These are phyloP conservation scores for Aspergillus luchuensis DNA, from an alignment of 2,329 filamentous ascomycete species.

Conservation along the genomic window DNA sequence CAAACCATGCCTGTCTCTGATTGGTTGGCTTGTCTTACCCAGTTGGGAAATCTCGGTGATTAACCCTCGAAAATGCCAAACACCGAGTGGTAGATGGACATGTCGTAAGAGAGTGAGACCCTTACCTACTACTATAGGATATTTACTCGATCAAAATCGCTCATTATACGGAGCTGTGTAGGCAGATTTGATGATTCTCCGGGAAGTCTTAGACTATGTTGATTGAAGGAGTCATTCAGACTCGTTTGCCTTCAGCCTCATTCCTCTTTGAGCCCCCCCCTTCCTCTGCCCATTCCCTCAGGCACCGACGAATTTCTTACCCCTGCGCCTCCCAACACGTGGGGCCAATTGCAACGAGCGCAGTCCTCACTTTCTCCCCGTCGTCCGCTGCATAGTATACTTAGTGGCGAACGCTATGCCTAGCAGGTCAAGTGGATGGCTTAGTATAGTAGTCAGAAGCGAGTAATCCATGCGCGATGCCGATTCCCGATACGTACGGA, in stretches of 20 bases:
- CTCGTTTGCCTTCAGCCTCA: neutral
- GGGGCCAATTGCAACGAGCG: constrained; percentile 14
- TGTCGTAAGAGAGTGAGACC: neutral
- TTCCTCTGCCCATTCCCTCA: neutral
- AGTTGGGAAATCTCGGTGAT: neutral
- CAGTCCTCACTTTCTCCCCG: constrained; percentile 9
- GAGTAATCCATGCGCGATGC: neutral
- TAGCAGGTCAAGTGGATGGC: neutral
- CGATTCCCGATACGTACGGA: neutral
- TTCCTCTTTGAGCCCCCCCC: neutral
- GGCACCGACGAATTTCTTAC: constrained; percentile 3
- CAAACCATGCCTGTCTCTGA: neutral
- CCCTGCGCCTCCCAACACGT: constrained; percentile 17
- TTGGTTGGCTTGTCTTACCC: neutral
- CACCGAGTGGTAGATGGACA: neutral
- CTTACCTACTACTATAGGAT: neutral
- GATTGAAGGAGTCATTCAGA: neutral
- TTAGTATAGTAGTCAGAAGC: neutral
- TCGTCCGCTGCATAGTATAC: neutral
- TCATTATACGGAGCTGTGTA: neutral
- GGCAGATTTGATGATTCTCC: neutral
- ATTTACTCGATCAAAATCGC: neutral
- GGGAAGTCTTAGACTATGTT: neutral
- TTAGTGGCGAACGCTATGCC: constrained; percentile 4
- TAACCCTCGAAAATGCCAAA: neutral